Base-by-base conservation (phyloP, 805 yeast species). In the Sugiyamaella chiloensis region DNA sequence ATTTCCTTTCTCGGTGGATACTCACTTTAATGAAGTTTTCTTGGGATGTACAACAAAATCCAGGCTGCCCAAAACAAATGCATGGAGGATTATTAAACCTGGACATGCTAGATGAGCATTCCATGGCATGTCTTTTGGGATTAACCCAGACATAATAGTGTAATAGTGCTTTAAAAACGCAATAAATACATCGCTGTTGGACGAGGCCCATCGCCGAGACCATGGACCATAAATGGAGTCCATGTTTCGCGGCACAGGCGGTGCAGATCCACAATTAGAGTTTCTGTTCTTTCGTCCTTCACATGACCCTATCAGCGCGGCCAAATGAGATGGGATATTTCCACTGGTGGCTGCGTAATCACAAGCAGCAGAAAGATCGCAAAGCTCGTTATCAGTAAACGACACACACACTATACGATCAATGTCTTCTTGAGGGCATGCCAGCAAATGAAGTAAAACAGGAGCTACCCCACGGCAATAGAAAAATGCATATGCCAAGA, bases 401-500 rank as follows among this genome's bases (percentile, higher is more conserved):
- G 57, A 40, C 21, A 40, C 37, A 8, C 37, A 24, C 11, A 53
- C 45, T 1, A 63, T 55, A 6, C 67, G 54, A 23, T 59, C 56
- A 19, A 62, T 52, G 19, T 56, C 57, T 8, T 40, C 26, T 37
- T 60, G 62, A 4, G 56, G 52, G 9, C 62, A 59, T n/a, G 56
- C 52, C 26, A 70, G 48, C 11, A 56, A 45, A n/a, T 55, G 53
- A 16, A 69, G 53, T 11, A 69, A 52, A 8, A 59, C 82, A 43
- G 71, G 71, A 14, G 84, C 77, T 3, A 83, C 74, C 23, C 75
- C 71, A 0, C 81, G 80, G 2, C 82, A 64, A 51, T 72, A 66
- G 60, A 76, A 75, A 53, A 74, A 85, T 2, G 80, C 68, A 58
- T 80, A 78, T 1, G 89, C 89, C 60, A 85, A 75, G 2, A 81